Percentiles rank a stretch among this genome's conserved stretches.
phyloP scores from a whole-genome alignment of 208 protist species.

The Novymonas esmeraldas region DNA sequence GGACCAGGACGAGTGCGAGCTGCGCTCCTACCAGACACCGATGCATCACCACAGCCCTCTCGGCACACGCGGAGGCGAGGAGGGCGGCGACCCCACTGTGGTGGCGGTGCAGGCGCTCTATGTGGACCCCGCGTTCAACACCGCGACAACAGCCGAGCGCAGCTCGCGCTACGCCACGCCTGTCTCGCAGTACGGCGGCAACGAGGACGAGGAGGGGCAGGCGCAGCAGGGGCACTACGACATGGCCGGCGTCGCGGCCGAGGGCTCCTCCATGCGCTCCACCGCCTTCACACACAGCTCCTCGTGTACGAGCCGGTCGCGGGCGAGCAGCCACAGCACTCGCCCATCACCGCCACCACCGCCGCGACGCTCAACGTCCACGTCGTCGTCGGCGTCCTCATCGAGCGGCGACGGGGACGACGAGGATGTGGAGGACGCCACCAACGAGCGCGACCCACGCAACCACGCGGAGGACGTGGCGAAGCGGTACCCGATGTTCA shows the following conservation, averaged over 20 bases:
- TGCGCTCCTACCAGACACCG: conserved; percentile 4
- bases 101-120: conserved; percentile 7
- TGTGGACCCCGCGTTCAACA: conserved; percentile 3
- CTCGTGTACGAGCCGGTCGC: conserved; percentile 21
- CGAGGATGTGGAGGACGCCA: conserved; percentile 32
- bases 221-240: neutral
- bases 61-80: neutral
- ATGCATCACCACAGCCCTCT: neutral
- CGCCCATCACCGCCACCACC: conserved; percentile 16
- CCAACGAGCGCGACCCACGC: conserved; percentile 33
- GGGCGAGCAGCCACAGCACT: conserved; percentile 37
- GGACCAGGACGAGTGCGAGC: conserved; percentile 8
- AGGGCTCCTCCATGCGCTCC: conserved; percentile 18
- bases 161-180: conserved; percentile 27
- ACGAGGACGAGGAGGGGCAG: conserved; percentile 15
- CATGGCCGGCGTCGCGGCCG: neutral
- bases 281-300: conserved; percentile 25
- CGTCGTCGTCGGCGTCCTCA: conserved; percentile 14
- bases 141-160: neutral
- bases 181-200: conserved; percentile 7
- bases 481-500: conserved; percentile 73
- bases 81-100: neutral
- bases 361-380: conserved; percentile 15
- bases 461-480: conserved; percentile 38
- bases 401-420: conserved; percentile 23